Evolutionary conservation across 2,329 filamentous ascomycete species (phyloP), one percentile per base, ranked within the genome.

Genomic region (Aspergillus sp.): DNA sequence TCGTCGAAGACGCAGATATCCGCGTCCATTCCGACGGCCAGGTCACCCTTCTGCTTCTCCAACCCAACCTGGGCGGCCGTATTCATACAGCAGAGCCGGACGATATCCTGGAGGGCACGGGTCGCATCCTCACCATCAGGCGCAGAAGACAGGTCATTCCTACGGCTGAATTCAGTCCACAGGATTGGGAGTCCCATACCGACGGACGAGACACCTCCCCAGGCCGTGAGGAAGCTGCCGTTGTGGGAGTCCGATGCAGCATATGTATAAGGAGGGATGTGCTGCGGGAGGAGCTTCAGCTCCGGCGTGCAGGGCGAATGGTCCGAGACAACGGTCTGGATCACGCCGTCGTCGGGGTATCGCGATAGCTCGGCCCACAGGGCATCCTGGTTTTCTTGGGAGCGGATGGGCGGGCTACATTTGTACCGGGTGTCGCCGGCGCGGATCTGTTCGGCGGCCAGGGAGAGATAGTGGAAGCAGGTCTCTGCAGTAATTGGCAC

Each of bases 251-350:
- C 33, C 14, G 61, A 47, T 19, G 63, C 52, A 6, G 35, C 15
- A 15, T 14, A 71, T 58, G 66, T 68, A 65, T 72, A 74, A 37
- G 81, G 80, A 14, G 81, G 84, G n/a, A 95, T 81, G 64, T 88
- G 84, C 1, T 82, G 74, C 0, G 93, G 93, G 0, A 97, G 84
- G 17, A 96, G 84, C 76, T 99, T 99, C 54, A 99, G 83, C 70
- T 96, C 88, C 0, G 95, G 93, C 3, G 95, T 98, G 80, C 95
- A 98, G 6, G 95, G 95, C 5, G 91, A 96, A 79, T 99, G 95
- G 71, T 98, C 95, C 0, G 90, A 96, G 2, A 99, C 95, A 27
- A 99, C 84, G 0, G 95, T 98, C 70, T 87, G 85, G 74, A 99
- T 93, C 63, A 96, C 91, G 9, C 91, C 91, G 67, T 93, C 87